phyloP scores from a whole-genome alignment of 495 filamentous ascomycete species.

The Talaromyces wortmannii region DNA sequence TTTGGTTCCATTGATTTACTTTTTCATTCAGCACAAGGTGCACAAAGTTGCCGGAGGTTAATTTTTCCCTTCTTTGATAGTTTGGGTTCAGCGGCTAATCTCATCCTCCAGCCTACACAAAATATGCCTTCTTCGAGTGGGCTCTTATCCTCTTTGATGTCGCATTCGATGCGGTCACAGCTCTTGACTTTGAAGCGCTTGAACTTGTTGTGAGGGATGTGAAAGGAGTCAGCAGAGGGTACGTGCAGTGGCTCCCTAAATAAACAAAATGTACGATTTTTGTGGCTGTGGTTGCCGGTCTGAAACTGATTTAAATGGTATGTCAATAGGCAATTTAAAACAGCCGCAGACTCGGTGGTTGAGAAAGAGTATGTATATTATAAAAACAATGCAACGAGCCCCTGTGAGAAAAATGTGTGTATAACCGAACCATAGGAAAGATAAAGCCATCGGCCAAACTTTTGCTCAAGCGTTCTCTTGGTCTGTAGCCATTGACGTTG shows the following conservation, averaged over 20 bases:
- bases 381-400: not conserved
- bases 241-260: slow-evolving; percentile 95
- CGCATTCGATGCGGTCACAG: slow-evolving; percentile 92
- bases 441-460: slow-evolving; percentile 62
- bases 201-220: slow-evolving; percentile 86
- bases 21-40: slow-evolving; percentile 98
- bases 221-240: slow-evolving; percentile 94
- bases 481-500: slow-evolving; percentile 69
- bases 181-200: slow-evolving; percentile 87
- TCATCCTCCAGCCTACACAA: slow-evolving; percentile 74
- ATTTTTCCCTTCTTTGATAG: slow-evolving; percentile 10
- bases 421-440: slow-evolving; percentile 53
- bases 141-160: slow-evolving; percentile 91
- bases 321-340: slow-evolving; percentile 48
- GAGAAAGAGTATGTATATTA: slow-evolving; percentile 73
- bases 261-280: slow-evolving; percentile 55
- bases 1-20: slow-evolving; percentile 86
- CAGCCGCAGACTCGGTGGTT: slow-evolving; percentile 65
- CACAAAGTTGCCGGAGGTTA: slow-evolving; percentile 90
- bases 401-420: not conserved
- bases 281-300: slow-evolving; percentile 6
- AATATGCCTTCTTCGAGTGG: slow-evolving; percentile 98
- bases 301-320: slow-evolving; percentile 35
- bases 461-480: slow-evolving; percentile 69
- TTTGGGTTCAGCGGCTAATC: slow-evolving; percentile 6